Evolutionary conservation across 2,329 filamentous ascomycete species (phyloP), one percentile per base, ranked within the genome.

Genomic region (Fusarium bulbicola): DNA sequence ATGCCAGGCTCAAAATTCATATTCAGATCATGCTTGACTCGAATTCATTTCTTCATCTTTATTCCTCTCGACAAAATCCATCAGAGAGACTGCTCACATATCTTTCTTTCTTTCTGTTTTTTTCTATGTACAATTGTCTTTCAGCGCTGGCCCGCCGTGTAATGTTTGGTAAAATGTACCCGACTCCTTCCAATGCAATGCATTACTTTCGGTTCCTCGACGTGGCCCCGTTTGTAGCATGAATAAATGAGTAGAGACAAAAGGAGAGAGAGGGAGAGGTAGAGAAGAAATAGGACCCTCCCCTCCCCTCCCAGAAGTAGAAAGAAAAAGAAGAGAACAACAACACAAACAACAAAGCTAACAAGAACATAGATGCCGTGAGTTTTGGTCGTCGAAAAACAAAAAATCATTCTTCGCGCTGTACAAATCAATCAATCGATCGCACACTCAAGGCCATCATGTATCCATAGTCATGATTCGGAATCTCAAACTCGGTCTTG

Each of bases 121-220:
- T 75, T 68, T 68, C 74, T 76, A 76, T 77, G 74, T 77, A 77
- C 74, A 74, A 50, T 66, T 71, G 73, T 73, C 74, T 76, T 73
- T 74, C 70, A 77, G 71, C 74, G 74, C 75, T 77, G 67, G 54
- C 75, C 73, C 68, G 66, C 72, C 72, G 56, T 71, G 72, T 69
- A 58, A 49, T 58, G 40, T 34, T 36, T 54, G 50, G 34, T 53
- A 28, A 54, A 69, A 69, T 63, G 50, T 70, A 75, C 75, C 74
- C 72, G 75, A 77, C 76, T 77, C 75, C 75, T 74, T 73, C 68
- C 72, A 63, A 77, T 77, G 76, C 76, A 74, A 77, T 77, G 76
- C 74, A 71, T 64, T 77, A 76, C 72, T 61, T 76, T 72, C 72
- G 74, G 72, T 63, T 71, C 61, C 61, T 74, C 42, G 69, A 73